These are phyloP conservation scores for Lachancea fermentati DNA, from an alignment of 805 yeast species.

Conservation along the genomic window DNA sequence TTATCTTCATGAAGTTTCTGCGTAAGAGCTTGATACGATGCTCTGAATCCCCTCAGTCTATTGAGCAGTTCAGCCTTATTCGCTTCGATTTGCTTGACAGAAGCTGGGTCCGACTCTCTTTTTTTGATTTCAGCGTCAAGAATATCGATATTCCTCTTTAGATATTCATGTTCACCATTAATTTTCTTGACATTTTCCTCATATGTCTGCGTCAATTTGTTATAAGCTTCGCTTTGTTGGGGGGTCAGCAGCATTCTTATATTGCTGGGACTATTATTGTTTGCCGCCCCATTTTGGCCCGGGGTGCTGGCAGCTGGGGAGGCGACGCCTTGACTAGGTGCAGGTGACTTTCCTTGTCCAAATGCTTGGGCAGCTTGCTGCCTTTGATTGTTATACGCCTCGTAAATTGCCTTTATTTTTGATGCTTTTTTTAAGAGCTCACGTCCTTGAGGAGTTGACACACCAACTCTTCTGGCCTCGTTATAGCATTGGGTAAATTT, in stretches of 20 bases:
- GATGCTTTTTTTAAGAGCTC: constrained; percentile 60
- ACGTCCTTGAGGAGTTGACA: constrained; percentile 53
- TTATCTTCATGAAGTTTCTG: constrained; percentile 28
- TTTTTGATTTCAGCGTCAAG: constrained; percentile 26
- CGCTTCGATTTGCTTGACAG: constrained; percentile 26
- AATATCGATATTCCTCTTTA: constrained; percentile 30
- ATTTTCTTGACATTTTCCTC: constrained; percentile 28
- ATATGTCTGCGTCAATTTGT: constrained; percentile 24
- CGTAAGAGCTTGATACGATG: constrained; percentile 24
- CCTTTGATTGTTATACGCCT: constrained; percentile 43
- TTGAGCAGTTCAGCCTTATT: constrained; percentile 24
- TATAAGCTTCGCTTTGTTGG: constrained; percentile 28
- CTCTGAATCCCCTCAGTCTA: constrained; percentile 22
- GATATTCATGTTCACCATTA: constrained; percentile 26
- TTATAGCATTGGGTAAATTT: constrained; percentile 55
- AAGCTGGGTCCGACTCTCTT: constrained; percentile 17
- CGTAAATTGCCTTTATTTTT: constrained; percentile 53
- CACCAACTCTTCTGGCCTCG: constrained; percentile 58
- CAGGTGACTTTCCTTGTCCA: constrained; percentile 12
- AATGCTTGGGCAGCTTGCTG: constrained; percentile 26
- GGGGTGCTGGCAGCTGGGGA: constrained; percentile 1
- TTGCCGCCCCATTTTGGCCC: constrained; percentile 11
- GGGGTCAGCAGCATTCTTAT: constrained; percentile 29
- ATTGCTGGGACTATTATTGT: constrained; percentile 19
- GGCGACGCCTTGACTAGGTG: constrained; percentile 2